Base-by-base conservation (phyloP, 352 stramenopile species). In the Globisporangium iwayamae region DNA sequence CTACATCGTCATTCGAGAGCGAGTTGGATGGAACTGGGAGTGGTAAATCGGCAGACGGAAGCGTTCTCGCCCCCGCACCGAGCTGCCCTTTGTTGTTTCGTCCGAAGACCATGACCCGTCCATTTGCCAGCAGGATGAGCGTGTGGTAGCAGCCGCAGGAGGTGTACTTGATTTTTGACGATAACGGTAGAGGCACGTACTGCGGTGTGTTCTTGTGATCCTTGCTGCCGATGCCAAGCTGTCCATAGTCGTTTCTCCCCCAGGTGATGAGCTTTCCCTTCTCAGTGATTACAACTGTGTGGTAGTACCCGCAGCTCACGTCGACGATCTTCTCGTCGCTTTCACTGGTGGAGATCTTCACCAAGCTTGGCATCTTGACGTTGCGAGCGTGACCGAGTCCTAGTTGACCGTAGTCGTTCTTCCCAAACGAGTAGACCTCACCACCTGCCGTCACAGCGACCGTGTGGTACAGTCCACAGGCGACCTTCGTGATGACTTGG, bases 31-130 rank as follows among this genome's bases (percentile, higher is more conserved):
- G 83, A 22, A 94, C 78, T 0, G 84, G 85, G 2, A 96, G 71
- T 2, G 87, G 87, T 2, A 96, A 59, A 39, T 96, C 87, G 16
- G 85, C 87, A 3, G 87, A 94, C 20, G 87, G 81, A 6, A 96
- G 62, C 8, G 87, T 93, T 52, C 85, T 77, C 9, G 83, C 82
- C 2, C 85, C 87, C 5, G 83, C 79, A 1, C 87, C 85, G 18
- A 94, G 82, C 34, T 96, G 87, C 0, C 87, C 85, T 54, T 96
- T 96, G 65, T 96, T 96, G 69, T 96, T 96, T 46, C 87, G 79
- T 5, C 87, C 85, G 72, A 96, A 96, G 0, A 93, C 85, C 85
- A 96, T 94, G 13, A 93, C 83, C 1, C 84, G 75, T 4, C 85
- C 85, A 47, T 92, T 94, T 2, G 75, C 78, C 13, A 93, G 73